A percentile compares a stretch with the other conserved stretches of the same genome.
These are phyloP conservation scores for Spinacia oleracea DNA, from an alignment of 179 eudicot species.

Conservation along the genomic window DNA sequence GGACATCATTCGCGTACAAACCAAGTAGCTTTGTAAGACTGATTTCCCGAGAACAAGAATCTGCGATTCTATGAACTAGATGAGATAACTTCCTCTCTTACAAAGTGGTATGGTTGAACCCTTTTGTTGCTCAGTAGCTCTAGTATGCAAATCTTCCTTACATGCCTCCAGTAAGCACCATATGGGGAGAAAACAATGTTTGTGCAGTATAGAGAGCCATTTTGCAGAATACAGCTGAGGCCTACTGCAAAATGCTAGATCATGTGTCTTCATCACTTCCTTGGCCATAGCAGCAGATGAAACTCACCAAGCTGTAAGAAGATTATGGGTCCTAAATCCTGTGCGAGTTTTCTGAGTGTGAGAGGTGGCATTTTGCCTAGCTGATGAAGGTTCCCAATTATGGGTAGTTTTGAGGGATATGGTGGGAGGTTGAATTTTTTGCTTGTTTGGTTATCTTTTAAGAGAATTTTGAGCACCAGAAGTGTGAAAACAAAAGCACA, in stretches of 20 bases:
- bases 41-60: slow-evolving; percentile 17
- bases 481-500: slow-evolving; percentile 17
- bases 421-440: slow-evolving; percentile 20
- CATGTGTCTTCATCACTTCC: slow-evolving; percentile 36
- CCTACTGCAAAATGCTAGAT: slow-evolving; percentile 26
- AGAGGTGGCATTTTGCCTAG: slow-evolving; percentile 11
- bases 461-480: slow-evolving; percentile 1
- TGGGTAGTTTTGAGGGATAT: slow-evolving; percentile 17
- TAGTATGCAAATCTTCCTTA: slow-evolving; percentile 34
- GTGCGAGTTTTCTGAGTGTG: slow-evolving; percentile 16
- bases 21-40: slow-evolving; percentile 39
- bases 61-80: slow-evolving; percentile 30
- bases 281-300: slow-evolving; percentile 25
- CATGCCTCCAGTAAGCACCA: slow-evolving; percentile 42
- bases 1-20: slow-evolving; percentile 43
- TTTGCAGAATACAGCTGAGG: slow-evolving; percentile 30
- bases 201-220: slow-evolving; percentile 35
- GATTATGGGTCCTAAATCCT: slow-evolving; percentile 20
- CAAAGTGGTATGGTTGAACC: slow-evolving; percentile 28
- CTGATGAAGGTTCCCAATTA: slow-evolving; percentile 26
- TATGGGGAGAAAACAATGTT: slow-evolving; percentile 35
- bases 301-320: slow-evolving; percentile 24
- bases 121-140: slow-evolving; percentile 32
- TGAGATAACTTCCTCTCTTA: slow-evolving; percentile 34
- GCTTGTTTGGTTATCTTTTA: slow-evolving; percentile 7